Conservation (phyloP, 2,329 filamentous ascomycete genomes). For the Trichoderma sp. region DNA sequence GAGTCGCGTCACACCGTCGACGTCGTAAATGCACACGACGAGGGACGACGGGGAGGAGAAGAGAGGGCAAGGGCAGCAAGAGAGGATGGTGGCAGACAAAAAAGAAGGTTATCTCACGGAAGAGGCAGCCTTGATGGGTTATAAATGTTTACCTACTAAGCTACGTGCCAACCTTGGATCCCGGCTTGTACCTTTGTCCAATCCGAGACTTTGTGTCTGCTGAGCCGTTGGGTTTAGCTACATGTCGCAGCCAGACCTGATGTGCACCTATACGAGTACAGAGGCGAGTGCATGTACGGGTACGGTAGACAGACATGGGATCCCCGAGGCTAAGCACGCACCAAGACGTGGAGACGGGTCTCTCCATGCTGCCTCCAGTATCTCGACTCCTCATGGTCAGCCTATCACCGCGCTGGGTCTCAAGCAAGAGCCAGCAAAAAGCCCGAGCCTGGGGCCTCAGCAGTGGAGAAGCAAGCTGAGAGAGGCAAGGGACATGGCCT, state of each 20-base stretch:
- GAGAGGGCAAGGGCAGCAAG: too few species aligned
- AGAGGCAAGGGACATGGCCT: conserved; percentile 9
- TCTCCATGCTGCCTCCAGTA: neutral
- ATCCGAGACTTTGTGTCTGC: neutral
- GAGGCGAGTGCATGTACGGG: neutral
- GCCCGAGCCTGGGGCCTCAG: neutral
- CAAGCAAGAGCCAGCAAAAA: conserved; percentile 1
- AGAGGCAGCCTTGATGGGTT: neutral
- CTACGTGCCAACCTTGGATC: neutral
- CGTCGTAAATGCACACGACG: neutral
- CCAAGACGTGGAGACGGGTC: neutral
- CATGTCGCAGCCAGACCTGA: neutral
- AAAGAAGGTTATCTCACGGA: neutral
- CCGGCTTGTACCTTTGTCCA: neutral
- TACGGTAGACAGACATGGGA: neutral
- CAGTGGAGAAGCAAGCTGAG: conserved; percentile 10
- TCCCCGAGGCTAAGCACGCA: conserved; percentile 3
- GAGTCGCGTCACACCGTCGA: neutral
- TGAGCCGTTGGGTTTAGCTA: neutral
- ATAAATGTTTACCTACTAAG: neutral
- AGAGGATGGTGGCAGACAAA: neutral
- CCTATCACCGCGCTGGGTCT: neutral
- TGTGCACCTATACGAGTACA: neutral
- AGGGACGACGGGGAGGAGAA: neutral
- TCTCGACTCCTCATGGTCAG: conserved; percentile 3